Conservation (phyloP, 2,329 filamentous ascomycete species). For the Diplodia sapinea region DNA sequence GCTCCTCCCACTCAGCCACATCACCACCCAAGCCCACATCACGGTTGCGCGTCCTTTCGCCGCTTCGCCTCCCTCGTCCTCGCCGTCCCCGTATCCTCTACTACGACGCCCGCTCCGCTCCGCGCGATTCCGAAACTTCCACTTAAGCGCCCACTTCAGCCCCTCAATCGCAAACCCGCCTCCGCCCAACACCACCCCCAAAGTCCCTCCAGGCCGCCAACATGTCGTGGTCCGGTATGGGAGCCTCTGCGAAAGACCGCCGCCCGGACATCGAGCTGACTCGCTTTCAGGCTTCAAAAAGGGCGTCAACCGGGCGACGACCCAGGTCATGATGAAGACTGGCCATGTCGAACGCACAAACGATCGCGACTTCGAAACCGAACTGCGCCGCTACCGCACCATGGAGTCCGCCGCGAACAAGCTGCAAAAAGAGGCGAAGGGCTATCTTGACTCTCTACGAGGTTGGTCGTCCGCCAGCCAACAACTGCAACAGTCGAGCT, state of each 20-base stretch:
- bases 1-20: conserved; percentile 26
- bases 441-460: conserved; percentile 93
- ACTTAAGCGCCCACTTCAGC: conserved; percentile 16
- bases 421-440: conserved; percentile 96
- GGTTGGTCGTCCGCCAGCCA: conserved; percentile 56
- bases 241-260: conserved; percentile 22
- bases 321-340: conserved; percentile 99
- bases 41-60: conserved; percentile 5
- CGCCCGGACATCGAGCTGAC: conserved; percentile 36
- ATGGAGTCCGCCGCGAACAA: conserved; percentile 95
- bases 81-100: not conserved
- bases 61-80: conserved; percentile 5
- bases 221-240: conserved; percentile 65
- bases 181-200: not conserved
- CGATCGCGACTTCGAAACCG: conserved; percentile 97
- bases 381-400: conserved; percentile 94
- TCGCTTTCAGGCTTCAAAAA: conserved; percentile 77
- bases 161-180: conserved; percentile 19
- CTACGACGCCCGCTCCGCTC: not conserved
- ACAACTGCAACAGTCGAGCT: conserved; percentile 5
- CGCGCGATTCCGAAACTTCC: conserved; percentile 16
- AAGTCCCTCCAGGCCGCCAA: conserved; percentile 33
- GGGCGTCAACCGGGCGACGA: conserved; percentile 97
- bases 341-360: conserved; percentile 98
- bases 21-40: conserved; percentile 6